These are phyloP conservation scores for Lepidium didymum DNA, from an alignment of 345 rosid genomes.

Conservation along the genomic window DNA sequence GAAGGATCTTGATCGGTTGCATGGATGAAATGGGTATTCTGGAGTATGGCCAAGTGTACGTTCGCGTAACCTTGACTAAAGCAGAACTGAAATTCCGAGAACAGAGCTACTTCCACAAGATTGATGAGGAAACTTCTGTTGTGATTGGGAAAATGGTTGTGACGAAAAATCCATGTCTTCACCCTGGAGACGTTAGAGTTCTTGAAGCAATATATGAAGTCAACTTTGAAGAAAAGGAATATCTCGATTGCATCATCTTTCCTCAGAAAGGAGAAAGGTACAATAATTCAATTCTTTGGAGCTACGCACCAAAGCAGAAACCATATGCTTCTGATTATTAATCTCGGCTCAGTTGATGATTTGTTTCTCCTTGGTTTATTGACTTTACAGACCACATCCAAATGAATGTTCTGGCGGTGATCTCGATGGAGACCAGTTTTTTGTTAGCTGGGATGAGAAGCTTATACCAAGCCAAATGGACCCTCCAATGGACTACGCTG, in stretches of 20 bases:
- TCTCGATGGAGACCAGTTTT: conserved; percentile 91
- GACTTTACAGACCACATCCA: conserved; percentile 79
- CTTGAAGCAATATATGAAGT: conserved; percentile 64
- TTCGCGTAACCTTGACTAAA: conserved; percentile 60
- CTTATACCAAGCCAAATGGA: conserved; percentile 65
- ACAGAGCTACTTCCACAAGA: conserved; percentile 46
- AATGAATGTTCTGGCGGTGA: conserved; percentile 98
- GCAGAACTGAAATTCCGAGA: conserved; percentile 48
- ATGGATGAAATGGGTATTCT: conserved; percentile 73
- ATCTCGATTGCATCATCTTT: conserved; percentile 71
- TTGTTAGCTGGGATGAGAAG: conserved; percentile 80
- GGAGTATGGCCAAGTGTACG: conserved; percentile 80
- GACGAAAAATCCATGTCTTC: conserved; percentile 94
- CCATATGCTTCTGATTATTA: conserved; percentile 15
- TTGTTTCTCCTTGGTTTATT: background rate
- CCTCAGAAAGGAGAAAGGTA: conserved; percentile 88
- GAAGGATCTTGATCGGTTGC: conserved; percentile 77
- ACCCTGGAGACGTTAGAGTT: conserved; percentile 92
- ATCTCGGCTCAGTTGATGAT: background rate
- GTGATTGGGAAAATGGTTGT: conserved; percentile 70
- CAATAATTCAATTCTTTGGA: background rate
- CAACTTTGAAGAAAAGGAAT: conserved; percentile 57
- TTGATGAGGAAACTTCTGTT: conserved; percentile 58
- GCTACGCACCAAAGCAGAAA: background rate
- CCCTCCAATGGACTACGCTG: conserved; percentile 84